These are phyloP conservation scores for Solanum virginianum DNA, from an alignment of 257 asterid genomes.

Conservation along the genomic window DNA sequence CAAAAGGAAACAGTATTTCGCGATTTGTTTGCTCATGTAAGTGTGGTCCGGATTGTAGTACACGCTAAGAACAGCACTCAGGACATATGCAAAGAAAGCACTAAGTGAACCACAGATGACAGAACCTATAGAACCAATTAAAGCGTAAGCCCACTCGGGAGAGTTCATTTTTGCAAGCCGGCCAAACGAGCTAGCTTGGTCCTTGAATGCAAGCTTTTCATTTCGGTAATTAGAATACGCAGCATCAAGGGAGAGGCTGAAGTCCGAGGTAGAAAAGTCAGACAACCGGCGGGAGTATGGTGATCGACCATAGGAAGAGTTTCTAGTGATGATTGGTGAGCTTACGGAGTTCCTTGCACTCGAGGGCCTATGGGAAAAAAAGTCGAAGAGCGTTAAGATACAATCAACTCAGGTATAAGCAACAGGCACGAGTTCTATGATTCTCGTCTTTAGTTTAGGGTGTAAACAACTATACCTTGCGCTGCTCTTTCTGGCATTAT, in stretches of 20 bases:
- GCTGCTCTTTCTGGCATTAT: conserved; percentile 70
- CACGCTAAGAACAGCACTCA: conserved; percentile 81
- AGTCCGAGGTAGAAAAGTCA: conserved; percentile 89
- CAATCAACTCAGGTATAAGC: neutral
- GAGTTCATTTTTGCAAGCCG: conserved; percentile 90
- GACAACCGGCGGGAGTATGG: conserved; percentile 82
- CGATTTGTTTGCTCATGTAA: conserved; percentile 61
- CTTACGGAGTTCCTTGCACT: conserved; percentile 91
- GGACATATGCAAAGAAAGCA: conserved; percentile 80
- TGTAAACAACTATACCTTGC: conserved; percentile 40
- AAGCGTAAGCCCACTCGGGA: conserved; percentile 83
- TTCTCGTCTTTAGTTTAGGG: neutral
- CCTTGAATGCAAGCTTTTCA: conserved; percentile 81
- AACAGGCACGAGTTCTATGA: neutral
- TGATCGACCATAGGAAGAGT: conserved; percentile 79
- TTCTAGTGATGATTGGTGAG: conserved; percentile 77
- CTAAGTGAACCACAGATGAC: conserved; percentile 85
- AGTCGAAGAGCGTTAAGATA: neutral
- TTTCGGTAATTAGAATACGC: conserved; percentile 51
- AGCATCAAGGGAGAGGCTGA: conserved; percentile 65
- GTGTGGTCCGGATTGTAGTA: conserved; percentile 74
- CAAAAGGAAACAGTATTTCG: conserved; percentile 75
- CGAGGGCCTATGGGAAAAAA: conserved; percentile 52
- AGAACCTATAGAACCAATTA: conserved; percentile 76
- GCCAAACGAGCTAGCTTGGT: conserved; percentile 75